phyloP scores from a whole-genome alignment of 257 asterid genomes.

The Solanum chmielewskii region DNA sequence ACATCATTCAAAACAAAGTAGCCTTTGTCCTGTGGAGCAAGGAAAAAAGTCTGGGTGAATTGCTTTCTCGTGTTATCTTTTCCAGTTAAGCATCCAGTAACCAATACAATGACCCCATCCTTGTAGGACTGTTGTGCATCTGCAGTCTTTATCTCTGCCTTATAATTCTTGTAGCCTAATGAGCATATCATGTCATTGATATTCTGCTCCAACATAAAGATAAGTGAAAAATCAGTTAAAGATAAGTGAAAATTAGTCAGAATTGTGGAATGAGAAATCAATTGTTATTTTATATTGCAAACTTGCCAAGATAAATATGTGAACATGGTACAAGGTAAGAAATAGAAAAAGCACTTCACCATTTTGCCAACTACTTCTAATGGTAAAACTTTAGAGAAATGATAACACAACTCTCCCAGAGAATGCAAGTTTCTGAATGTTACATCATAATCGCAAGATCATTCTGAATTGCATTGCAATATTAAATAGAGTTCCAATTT shows the following conservation, averaged over 20 bases:
- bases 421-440: background rate
- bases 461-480: background rate
- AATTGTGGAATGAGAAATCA: background rate
- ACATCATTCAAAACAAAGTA: conserved; percentile 76
- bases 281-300: background rate
- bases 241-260: background rate
- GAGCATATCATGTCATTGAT: conserved; percentile 78
- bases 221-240: background rate
- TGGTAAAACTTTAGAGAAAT: background rate
- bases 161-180: conserved; percentile 70
- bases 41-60: conserved; percentile 79
- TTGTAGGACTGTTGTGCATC: conserved; percentile 82
- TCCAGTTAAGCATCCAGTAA: conserved; percentile 89
- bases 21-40: conserved; percentile 94
- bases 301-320: background rate
- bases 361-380: background rate
- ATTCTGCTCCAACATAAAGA: conserved; percentile 35
- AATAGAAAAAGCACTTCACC: background rate
- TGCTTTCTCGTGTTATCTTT: conserved; percentile 50
- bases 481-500: background rate
- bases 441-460: background rate
- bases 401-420: background rate
- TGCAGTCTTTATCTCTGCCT: conserved; percentile 87
- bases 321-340: background rate
- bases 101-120: conserved; percentile 72